Evolutionary conservation across 768 basidiomycete species (phyloP), one percentile per base, ranked within the genome.

Genomic region (Termitomyces sp.): DNA sequence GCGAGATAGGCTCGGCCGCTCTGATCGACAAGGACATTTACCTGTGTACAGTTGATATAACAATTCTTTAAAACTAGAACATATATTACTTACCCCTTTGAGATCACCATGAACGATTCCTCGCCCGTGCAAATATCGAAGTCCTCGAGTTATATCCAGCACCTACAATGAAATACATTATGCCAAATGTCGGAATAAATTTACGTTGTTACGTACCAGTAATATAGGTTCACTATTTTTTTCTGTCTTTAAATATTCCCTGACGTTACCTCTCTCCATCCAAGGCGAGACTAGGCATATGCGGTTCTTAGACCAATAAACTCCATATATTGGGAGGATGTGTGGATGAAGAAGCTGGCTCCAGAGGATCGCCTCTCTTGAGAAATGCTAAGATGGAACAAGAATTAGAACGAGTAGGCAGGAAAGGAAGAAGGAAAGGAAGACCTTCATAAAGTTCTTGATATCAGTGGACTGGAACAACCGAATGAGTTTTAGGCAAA

Each of bases 1-100:
- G 66, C 66, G 6, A 70, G 58, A n/a, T 62, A 62, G 17, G 66
- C 68, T 34, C 62, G 60, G 29, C 60, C 61, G 16, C 59, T 60
- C 12, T 43, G 27, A 16, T 62, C 59, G 0, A 70, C 57, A 23
- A 70, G 65, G 6, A 69, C 61, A 47, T 70, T 69, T 17, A 59
- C 57, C 68, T 69, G 35, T 10, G 43, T 17, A 11, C 16, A 38
- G 35, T 54, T n/a, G 3, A 43, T 14, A 27, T 21, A n/a, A 23
- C 1, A 23, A 34, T 16, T 0, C 2, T 19, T 16, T 3, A 2
- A 12, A 29, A 19, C 10, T 11, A 45, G 10, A n/a, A 45, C 8
- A 25, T 16, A 34, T 8, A 21, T 32, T 32, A 29, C n/a, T n/a
- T 29, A 54, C 53, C 31, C 43, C 45, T 46, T 46, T 46, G n/a